A percentile compares a stretch with the other conserved stretches of the same genome.
These are phyloP conservation scores for Phalaenopsis hybrid DNA, from an alignment of 116 monocot genomes.

Conservation along the genomic window DNA sequence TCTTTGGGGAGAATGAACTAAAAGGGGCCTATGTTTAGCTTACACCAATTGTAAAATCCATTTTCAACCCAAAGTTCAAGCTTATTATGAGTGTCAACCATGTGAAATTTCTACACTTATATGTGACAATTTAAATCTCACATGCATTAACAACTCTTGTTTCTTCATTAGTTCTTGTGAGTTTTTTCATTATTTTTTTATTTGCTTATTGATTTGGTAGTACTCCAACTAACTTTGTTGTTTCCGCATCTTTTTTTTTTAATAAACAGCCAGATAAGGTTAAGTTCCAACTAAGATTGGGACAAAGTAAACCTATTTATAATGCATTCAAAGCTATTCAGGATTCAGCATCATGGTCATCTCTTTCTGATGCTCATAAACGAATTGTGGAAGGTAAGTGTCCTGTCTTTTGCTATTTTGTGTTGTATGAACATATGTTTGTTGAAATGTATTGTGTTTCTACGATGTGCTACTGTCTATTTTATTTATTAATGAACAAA, in stretches of 20 bases:
- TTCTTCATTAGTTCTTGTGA: neutral
- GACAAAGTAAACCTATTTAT: constrained; percentile 92
- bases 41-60: neutral
- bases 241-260: neutral
- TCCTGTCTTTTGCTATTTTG: neutral
- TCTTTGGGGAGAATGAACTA: neutral
- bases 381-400: constrained; percentile 81
- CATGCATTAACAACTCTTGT: neutral
- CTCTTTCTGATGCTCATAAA: constrained; percentile 56
- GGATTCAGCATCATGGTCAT: constrained; percentile 58
- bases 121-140: neutral
- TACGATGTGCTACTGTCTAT: neutral
- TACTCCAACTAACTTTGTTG: neutral
- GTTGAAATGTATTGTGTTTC: neutral
- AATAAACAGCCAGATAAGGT: constrained; percentile 86
- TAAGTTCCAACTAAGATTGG: constrained; percentile 83
- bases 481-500: neutral
- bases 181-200: neutral
- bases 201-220: constrained; percentile 7
- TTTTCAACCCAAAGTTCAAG: neutral
- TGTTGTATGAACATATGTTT: neutral
- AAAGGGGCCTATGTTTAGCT: neutral
- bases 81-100: neutral
- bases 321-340: constrained; percentile 82
- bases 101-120: neutral